Evolutionary conservation across 371 early-diverging fungal genomes (phyloP), one percentile per base, ranked within the genome.

Genomic region (Haplosporangium sp.): DNA sequence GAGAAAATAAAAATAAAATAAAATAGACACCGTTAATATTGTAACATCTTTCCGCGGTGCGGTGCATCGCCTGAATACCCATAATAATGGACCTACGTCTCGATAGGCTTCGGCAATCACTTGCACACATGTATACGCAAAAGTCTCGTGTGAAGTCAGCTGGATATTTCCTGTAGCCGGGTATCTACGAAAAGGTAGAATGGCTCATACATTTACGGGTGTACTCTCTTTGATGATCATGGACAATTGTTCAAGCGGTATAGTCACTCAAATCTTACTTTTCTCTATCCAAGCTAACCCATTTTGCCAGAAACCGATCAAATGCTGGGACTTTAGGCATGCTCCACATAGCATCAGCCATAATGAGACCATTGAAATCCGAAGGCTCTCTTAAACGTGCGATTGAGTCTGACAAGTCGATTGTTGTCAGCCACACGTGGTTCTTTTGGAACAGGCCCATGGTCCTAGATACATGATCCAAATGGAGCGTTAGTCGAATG

Each of bases 51-150:
- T 71, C 16, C 83, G 12, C 23, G 77, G 60, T 29, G 12, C 23
- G 77, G 60, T 29, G 4, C 29, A 2, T 29, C 4, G 29, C 29
- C 29, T 29, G 29, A 29, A 29, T 29, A 29, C 29, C 29, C 29
- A 29, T 29, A 2, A 29, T 29, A 29, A 4, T 11, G 77, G 38
- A 56, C 77, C 67, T 13, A 82, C 82, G 23, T 71, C 71, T 37
- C 77, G 82, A 45, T 87, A 88, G 0, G 85, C 87, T 23, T 82
- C 74, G 0, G 86, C 86, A 74, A 88, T 71, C 3, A 84, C 81
- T 82, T 87, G 86, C 73, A 87, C 68, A 46, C 88, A 88, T 3
- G 88, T 83, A 54, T 88, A 88, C 1, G 89, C 86, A 55, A 68
- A 76, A 14, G 71, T 71, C 53, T 76, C 60, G 21, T 76, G 77